Evolutionary conservation across 2,329 filamentous ascomycete species (phyloP), one percentile per base, ranked within the genome.

Genomic region (Botrytis elliptica): DNA sequence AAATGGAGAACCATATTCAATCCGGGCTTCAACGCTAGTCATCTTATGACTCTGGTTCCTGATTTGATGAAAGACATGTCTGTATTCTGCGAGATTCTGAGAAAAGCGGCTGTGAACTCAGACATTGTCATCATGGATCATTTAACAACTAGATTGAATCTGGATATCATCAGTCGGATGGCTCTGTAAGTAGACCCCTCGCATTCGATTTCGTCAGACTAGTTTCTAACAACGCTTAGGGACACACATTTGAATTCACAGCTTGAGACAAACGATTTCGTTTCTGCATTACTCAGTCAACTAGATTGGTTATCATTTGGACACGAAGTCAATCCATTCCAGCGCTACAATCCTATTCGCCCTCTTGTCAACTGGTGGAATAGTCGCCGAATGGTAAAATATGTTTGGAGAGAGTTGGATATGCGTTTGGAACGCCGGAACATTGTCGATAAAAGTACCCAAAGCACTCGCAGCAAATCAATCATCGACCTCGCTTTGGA

Each of bases 41-140:
- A 66, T 49, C 64, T 66, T 16, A 66, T 66, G 64, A 66, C 42
- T 36, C 33, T 66, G 33, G 64, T 66, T 22, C 64, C 64, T 46
- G 64, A 44, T 33, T 36, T 66, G 44, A 49, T 66, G 40, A 49
- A 66, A 36, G 40, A 44, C 5, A 49, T 49, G 18, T 44, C 18
- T 0, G 10, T 49, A 25, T 66, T 66, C 22, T 66, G 64, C 44
- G 42, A 66, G 9, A 49, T 46, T 49, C 42, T 66, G 10, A 36
- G 44, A 22, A 29, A 66, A 22, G n/a, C n/a, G 9, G 64, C 64
- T 8, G 1, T 3, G 20, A 66, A 49, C 3, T 36, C n/a, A 10
- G 42, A 66, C 7, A 49, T 66, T 7, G 33, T 66, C 36, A 29
- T 36, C 2, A 46, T 66, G 44, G 44, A 66, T 6, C n/a, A 20